Evolutionary conservation across 106 monocot genomes (phyloP).

Genomic region (Cymbidium sinense): DNA sequence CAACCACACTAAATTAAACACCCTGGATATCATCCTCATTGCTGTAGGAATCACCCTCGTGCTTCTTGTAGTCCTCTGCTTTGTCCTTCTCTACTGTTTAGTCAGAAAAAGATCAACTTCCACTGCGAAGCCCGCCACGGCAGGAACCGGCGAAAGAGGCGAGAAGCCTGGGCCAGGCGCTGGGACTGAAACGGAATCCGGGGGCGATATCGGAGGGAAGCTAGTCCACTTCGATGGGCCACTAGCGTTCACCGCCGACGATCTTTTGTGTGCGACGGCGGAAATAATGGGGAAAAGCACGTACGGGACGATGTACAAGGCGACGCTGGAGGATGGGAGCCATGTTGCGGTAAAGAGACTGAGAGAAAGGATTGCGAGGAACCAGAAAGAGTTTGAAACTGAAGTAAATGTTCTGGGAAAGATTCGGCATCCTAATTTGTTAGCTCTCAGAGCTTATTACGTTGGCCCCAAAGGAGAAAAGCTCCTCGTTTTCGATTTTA

Average conservation of each 20-base stretch:
- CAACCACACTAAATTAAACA: slow-evolving; percentile 20
- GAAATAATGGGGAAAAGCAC: slow-evolving; percentile 98
- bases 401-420: slow-evolving; percentile 65
- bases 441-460: slow-evolving; percentile 78
- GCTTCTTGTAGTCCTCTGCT: slow-evolving; percentile 47
- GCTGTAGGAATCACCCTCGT: slow-evolving; percentile 31
- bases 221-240: slow-evolving; percentile 87
- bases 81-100: slow-evolving; percentile 48
- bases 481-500: slow-evolving; percentile 84
- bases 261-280: slow-evolving; percentile 84
- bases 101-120: slow-evolving; percentile 25
- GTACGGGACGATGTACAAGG: slow-evolving; percentile 88
- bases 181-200: slow-evolving; percentile 13
- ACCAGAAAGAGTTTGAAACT: slow-evolving; percentile 45
- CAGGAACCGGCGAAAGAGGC: not conserved
- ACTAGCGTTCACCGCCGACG: slow-evolving; percentile 74
- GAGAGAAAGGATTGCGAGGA: slow-evolving; percentile 55
- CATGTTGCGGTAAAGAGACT: slow-evolving; percentile 57
- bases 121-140: slow-evolving; percentile 19
- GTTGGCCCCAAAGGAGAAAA: slow-evolving; percentile 94
- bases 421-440: slow-evolving; percentile 62
- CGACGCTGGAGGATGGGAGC: slow-evolving; percentile 49
- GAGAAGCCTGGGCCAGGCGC: slow-evolving; percentile 15
- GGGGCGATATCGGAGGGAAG: slow-evolving; percentile 61
- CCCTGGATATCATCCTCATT: slow-evolving; percentile 57